A percentile compares a stretch with the other conserved stretches of the same genome.
Evolutionary conservation across 306 rosid genomes (phyloP).

Genomic region (Malus orientalis): DNA sequence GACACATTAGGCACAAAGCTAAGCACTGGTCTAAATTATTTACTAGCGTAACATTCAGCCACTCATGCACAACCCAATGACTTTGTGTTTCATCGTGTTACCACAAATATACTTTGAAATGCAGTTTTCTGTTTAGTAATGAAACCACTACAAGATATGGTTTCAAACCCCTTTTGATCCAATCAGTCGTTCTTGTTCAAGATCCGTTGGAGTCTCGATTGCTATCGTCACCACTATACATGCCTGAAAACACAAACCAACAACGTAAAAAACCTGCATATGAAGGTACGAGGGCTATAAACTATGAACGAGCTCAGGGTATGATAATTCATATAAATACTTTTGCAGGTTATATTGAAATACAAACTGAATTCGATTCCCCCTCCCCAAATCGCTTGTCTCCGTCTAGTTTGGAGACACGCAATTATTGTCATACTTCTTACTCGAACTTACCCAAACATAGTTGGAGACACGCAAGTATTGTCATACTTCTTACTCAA

Average conservation of each 20-base stretch:
- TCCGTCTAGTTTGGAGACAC: background rate
- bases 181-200: background rate
- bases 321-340: background rate
- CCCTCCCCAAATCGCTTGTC: background rate
- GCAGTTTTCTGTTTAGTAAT: background rate
- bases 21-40: background rate
- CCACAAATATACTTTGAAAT: background rate
- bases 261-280: background rate
- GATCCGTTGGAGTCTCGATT: background rate
- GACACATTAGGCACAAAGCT: background rate
- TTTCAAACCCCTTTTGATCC: too few relatives aligned
- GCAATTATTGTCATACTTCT: background rate
- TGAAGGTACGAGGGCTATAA: background rate
- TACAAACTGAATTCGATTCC: too few relatives aligned
- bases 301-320: background rate
- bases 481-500: background rate
- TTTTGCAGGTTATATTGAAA: background rate
- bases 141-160: background rate
- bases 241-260: slow-evolving; percentile 4
- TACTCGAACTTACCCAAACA: background rate
- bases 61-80: background rate
- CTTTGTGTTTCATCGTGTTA: background rate
- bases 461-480: background rate
- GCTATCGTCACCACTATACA: background rate
- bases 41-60: background rate